Evolutionary conservation across 2,329 filamentous ascomycete species (phyloP).

Genomic region (Macrophomina pseudophaseolina): DNA sequence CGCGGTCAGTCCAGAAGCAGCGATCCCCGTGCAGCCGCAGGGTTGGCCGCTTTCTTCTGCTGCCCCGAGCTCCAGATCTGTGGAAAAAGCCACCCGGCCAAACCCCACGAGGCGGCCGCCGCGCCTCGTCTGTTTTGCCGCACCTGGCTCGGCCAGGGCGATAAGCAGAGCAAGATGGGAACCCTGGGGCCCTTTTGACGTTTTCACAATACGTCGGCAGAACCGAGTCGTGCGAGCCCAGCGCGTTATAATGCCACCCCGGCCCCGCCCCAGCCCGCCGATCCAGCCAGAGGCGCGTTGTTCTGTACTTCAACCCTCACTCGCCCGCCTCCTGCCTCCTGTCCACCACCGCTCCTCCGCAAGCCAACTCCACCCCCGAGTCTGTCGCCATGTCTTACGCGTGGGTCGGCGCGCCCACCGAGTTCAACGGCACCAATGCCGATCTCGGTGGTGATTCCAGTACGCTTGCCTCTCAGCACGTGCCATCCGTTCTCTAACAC

Average conservation of each 20-base stretch:
- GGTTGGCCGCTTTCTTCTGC: constrained; percentile 4
- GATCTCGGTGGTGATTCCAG: constrained; percentile 77
- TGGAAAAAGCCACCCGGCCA: constrained; percentile 19
- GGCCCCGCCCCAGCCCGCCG: constrained; percentile 23
- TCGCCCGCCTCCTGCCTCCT: background rate
- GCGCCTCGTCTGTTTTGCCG: constrained; percentile 26
- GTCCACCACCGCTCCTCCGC: background rate
- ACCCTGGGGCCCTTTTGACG: constrained; percentile 20
- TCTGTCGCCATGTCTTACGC: constrained; percentile 53
- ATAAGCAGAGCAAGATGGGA: constrained; percentile 20
- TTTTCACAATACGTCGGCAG: constrained; percentile 25
- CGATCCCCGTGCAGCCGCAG: background rate
- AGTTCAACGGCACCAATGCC: constrained; percentile 60
- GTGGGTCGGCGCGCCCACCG: constrained; percentile 51
- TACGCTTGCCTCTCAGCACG: constrained; percentile 52
- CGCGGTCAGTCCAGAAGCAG: constrained; percentile 10
- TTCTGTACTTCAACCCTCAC: constrained; percentile 11
- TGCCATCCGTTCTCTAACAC: constrained; percentile 12
- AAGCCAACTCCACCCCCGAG: too few relatives aligned
- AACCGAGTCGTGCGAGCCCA: constrained; percentile 19
- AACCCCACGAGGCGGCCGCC: constrained; percentile 27
- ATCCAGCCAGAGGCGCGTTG: constrained; percentile 6
- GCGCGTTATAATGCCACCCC: constrained; percentile 19
- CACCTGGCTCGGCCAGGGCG: constrained; percentile 16
- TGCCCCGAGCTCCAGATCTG: constrained; percentile 19